Base-by-base conservation (phyloP, 129 eudicot species). In the Escallonia herrerae region DNA sequence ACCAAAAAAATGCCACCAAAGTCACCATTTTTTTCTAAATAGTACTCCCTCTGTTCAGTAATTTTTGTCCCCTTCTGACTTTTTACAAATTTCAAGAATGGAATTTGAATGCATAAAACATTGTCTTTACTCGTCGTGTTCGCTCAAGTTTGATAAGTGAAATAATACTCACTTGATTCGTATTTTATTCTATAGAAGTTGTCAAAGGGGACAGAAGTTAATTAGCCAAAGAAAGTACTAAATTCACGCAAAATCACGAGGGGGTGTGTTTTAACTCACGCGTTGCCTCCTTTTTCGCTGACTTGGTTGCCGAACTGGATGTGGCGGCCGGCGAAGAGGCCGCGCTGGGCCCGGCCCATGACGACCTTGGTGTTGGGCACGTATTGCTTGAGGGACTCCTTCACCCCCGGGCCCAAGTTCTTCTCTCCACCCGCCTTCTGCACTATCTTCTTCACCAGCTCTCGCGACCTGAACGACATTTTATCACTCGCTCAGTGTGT, bases 201-300 rank as follows among this genome's bases (percentile, higher is more conserved):
- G 33, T 22, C 33, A 22, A 22, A 22, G 33, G 33, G 33, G 33
- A 22, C 33, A 22, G 33, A 22, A 22, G 33, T 22, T 22, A 22
- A 22, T 22, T 22, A 22, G 33, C 33, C 33, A 22, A 22, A 22
- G 33, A 22, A 22, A 22, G 33, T 22, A 22, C 33, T 22, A 22
- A 22, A 22, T 22, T 22, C 33, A 22, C 33, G 1, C 1, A 22
- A 22, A 22, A 22, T 22, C 33, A 22, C 0, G 53, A 46, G 11
- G 10, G 50, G 42, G 66, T 4, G 64, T 58, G 33, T 22, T 22
- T 22, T 22, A 22, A 78, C 95, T 59, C 42, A 93, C 98, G 81
- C 89, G 88, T 93, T 93, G 70, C 98, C 98, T 55, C 98, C 98
- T 62, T 85, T 84, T 69, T 93, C 98, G 67, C 99, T 89, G 67